A percentile compares a stretch with the other conserved stretches of the same genome.
phyloP scores from a whole-genome alignment of 2,329 filamentous ascomycete genomes.

The Chrysoporthe austroafricana region DNA sequence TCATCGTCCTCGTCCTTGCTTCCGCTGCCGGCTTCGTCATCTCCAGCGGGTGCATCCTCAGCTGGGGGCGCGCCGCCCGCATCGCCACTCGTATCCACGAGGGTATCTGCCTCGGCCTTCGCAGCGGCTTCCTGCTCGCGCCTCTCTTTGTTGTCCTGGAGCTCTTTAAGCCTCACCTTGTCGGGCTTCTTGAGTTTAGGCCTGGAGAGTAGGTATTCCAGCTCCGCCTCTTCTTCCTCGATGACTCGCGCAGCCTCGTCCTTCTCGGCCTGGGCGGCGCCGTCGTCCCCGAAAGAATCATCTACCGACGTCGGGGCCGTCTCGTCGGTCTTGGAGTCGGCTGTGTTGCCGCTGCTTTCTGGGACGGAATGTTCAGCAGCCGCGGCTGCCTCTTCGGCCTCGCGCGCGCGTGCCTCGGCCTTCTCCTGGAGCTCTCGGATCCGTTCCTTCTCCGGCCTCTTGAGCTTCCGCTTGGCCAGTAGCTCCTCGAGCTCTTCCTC shows the following conservation, averaged over 20 bases:
- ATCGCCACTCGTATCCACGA: neutral
- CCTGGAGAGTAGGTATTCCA: slow-evolving; percentile 23
- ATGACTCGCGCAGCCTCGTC: slow-evolving; percentile 19
- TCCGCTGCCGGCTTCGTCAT: neutral
- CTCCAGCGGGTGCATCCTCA: slow-evolving; percentile 11
- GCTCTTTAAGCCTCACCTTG: slow-evolving; percentile 23
- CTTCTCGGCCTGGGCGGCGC: slow-evolving; percentile 14
- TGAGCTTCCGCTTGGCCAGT: slow-evolving; percentile 19
- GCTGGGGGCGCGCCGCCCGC: neutral
- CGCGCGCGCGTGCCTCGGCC: slow-evolving; percentile 21
- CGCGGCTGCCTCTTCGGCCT: slow-evolving; percentile 20
- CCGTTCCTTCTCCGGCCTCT: slow-evolving; percentile 21
- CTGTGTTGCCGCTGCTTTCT: neutral
- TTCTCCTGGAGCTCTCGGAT: slow-evolving; percentile 17
- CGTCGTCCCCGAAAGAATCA: slow-evolving; percentile 7
- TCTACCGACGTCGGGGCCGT: slow-evolving; percentile 19
- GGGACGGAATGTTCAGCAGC: slow-evolving; percentile 7
- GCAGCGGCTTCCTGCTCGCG: slow-evolving; percentile 24
- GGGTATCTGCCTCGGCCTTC: slow-evolving; percentile 11
- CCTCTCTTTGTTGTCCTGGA: slow-evolving; percentile 20
- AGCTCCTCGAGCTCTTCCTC: slow-evolving; percentile 25
- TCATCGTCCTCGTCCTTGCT: slow-evolving; percentile 13
- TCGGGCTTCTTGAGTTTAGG: slow-evolving; percentile 21
- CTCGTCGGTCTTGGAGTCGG: slow-evolving; percentile 18
- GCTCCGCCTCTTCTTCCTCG: slow-evolving; percentile 24